Base-by-base conservation (phyloP, 2,329 filamentous ascomycete genomes). In the Cryphonectria parasitica region DNA sequence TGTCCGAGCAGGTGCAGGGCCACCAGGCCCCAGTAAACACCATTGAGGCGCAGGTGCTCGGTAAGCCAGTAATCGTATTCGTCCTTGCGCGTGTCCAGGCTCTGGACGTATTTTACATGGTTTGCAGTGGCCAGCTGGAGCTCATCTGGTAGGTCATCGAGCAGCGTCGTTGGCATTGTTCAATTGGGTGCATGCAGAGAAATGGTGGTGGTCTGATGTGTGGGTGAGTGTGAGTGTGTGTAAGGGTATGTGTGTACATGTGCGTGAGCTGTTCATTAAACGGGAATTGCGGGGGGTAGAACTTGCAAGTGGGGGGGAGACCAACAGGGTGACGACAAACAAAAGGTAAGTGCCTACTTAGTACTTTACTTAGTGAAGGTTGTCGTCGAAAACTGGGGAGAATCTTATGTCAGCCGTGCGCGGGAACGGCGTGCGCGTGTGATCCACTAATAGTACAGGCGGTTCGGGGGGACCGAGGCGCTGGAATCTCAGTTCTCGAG, bases 11-110 rank as follows among this genome's bases (percentile, higher is more conserved):
- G 87, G 83, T 97, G 92, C 56, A 98, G 87, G 8, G 95, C 92
- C 8, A 91, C 96, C 70, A 99, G 83, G 19, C 96, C 96, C 96
- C 96, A 99, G 82, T 99, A 99, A 64, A 99, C 88, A 61, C 96
- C 96, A 79, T 96, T 98, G 70, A 99, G 88, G 72, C 96, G 94
- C 75, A 99, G 87, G 80, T 99, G 96, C 82, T 99, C 95, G 19
- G 96, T 99, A 79, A 98, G 86, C 92, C 95, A 98, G 84, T 98
- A 99, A 81, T 98, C 94, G 76, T 97, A 90, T 82, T 98, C 93
- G 85, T 98, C 94, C 83, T 92, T 94, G 79, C 92, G 91, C 75
- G 91, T 94, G 81, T 99, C 94, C 75, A 99, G 87, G 77, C 92
- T 93, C 82, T 97, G 93, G 75, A 99, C 94, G 80, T 98, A 99